phyloP scores from a whole-genome alignment of 176 grass and related monocot genomes.

The Thalia dealbata region DNA sequence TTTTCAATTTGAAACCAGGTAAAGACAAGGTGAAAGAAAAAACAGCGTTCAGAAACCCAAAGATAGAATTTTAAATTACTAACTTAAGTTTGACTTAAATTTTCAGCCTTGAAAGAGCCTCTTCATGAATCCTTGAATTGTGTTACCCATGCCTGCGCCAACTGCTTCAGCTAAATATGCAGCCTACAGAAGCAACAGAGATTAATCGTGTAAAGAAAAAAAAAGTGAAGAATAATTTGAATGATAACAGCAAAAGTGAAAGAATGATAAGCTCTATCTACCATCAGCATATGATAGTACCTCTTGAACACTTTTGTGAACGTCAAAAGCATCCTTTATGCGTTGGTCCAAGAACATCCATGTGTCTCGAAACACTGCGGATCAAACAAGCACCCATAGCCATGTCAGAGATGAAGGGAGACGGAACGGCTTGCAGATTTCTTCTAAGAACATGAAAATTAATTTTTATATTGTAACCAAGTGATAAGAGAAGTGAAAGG shows the following conservation, averaged over 20 bases:
- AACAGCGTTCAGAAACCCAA: not conserved
- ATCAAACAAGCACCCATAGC: not conserved
- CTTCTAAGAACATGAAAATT: no score
- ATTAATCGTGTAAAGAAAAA: no score
- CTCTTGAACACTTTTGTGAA: constrained; percentile 80
- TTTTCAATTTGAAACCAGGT: no score
- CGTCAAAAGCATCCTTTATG: constrained; percentile 69
- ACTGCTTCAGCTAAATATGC: constrained; percentile 68
- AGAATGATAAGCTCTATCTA: no score
- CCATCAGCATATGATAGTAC: constrained; percentile 25
- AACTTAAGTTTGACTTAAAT: no score
- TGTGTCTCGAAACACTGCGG: constrained; percentile 77
- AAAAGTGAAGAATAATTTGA: no score
- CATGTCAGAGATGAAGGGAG: not conserved
- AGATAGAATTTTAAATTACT: not conserved
- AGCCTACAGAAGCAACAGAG: constrained; percentile 26
- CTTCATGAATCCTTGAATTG: constrained; percentile 57
- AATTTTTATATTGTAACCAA: no score
- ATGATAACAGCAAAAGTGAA: no score
- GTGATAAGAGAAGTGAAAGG: no score
- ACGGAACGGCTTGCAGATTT: no score
- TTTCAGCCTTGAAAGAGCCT: constrained; percentile 40
- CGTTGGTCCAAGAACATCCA: constrained; percentile 61
- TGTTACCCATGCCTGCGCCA: constrained; percentile 60
- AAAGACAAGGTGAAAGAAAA: no score